Base-by-base conservation (phyloP, 2,329 filamentous ascomycete genomes). In the Penicillium polonicum region DNA sequence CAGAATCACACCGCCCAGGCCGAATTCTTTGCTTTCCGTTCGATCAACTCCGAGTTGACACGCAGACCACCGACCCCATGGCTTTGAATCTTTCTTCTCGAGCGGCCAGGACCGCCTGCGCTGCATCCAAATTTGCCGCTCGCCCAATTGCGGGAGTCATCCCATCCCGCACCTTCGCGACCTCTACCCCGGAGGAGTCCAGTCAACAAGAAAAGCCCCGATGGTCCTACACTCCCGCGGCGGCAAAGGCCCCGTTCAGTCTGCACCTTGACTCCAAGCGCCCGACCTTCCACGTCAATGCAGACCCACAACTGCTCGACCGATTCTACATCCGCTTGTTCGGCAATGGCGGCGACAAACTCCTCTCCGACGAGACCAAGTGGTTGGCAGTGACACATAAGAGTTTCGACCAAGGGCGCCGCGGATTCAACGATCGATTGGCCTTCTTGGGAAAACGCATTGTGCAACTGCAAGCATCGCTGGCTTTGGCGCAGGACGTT, bases 361-460 rank as follows among this genome's bases (percentile, higher is more conserved):
- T 94, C 73, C 81, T 99, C 57, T 87, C 89, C 2, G 92, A 97
- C 17, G 93, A 99, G 78, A 82, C 94, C 61, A 97, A 97, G 79
- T 99, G 94, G 94, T 80, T 97, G 70, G 92, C 92, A 31, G 85
- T 99, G 55, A 99, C 94, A 64, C 94, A 97, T 76, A 97, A 97
- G 84, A 97, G 92, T 77, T 97, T 96, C 71, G 93, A 99, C 73
- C 92, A 97, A 72, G 94, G 92, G 52, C 83, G 91, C 70, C 88
- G 92, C 80, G 93, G 93, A 1, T 96, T 93, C 79, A 99, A 99
- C 74, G 93, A 97, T 70, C 85, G 91, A 61, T 80, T 99, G 75
- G 90, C 92, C n/a, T 92, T 90, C 70, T 80, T 96, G 53, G 93
- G 87, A 58, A 86, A 86, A 74, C 80, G 85, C 41, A 83, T 88